Base-by-base conservation (phyloP, 2,329 filamentous ascomycete species). In the Fusarium subtropicale region DNA sequence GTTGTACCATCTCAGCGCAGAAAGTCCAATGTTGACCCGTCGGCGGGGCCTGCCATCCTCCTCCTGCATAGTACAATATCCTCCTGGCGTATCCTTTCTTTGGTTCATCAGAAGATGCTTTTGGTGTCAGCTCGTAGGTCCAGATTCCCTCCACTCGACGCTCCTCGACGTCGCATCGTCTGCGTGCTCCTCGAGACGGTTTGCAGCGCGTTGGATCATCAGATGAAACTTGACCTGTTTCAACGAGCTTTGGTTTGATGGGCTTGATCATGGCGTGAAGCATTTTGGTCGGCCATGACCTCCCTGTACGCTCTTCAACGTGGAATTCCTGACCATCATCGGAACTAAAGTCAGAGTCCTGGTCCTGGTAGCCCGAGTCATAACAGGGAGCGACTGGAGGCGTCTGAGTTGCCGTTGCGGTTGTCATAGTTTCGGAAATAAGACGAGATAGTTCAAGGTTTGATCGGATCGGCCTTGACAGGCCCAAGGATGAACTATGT, bases 51-150 rank as follows among this genome's bases (percentile, higher is more conserved):
- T 85, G 84, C 83, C 87, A 89, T 5, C 84, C 85, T 9, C 87
- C 87, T 2, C 87, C 87, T 0, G 81, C 80, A 65, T 87, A 87
- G 62, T 88, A 89, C 63, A 86, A 83, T 26, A 89, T 74, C 8
- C 75, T 64, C 0, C 65, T 60, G 0, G 11, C 4, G 18, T 68
- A 55, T 5, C 50, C 7, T 4, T 22, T 42, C 12, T 38, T 9
- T 12, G 31, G 10, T 28, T 76, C 82, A 2, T 44, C 20, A 11
- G 39, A 18, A 1, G 12, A 15, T 34, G 60, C 28, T 20, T 52
- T 70, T 0, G 38, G 18, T 1, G 36, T 67, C 24, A 74, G 12
- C 4, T 77, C 71, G 34, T 78, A 78, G 0, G 71, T 64, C 76
- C 76, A 78, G 1, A 78, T 41, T 0, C 57, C 71, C 6, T 76